Conservation (phyloP, 495 filamentous ascomycete genomes). For the Aspergillus kassunensis region DNA sequence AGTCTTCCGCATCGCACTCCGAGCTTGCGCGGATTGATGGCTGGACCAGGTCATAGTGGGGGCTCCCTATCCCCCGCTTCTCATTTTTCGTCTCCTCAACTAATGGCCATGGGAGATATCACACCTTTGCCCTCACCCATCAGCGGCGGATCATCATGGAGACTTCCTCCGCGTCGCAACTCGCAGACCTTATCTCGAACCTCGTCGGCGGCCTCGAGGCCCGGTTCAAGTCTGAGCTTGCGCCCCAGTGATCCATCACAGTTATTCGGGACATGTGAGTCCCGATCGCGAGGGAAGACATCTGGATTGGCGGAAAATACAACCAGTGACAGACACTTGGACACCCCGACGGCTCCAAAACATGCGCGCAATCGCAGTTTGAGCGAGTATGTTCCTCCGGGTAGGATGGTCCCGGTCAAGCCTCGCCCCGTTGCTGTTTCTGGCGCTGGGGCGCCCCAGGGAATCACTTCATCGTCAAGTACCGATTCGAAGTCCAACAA, state of each 20-base stretch:
- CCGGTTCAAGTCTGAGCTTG: slow-evolving; percentile 33
- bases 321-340: slow-evolving; percentile 33
- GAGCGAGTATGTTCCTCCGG: slow-evolving; percentile 80
- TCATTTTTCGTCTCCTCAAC: slow-evolving; percentile 61
- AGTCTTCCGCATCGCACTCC: slow-evolving; percentile 46
- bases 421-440: slow-evolving; percentile 69
- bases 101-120: slow-evolving; percentile 81
- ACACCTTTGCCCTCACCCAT: slow-evolving; percentile 92
- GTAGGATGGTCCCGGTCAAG: slow-evolving; percentile 56
- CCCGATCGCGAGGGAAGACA: slow-evolving; percentile 31
- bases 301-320: slow-evolving; percentile 35
- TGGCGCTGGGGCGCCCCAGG: slow-evolving; percentile 39
- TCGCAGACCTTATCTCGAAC: slow-evolving; percentile 42
- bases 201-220: slow-evolving; percentile 35
- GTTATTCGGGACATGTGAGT: slow-evolving; percentile 28
- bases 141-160: slow-evolving; percentile 67
- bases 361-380: slow-evolving; percentile 71
- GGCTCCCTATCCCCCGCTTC: slow-evolving; percentile 60
- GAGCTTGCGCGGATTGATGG: slow-evolving; percentile 46
- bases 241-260: slow-evolving; percentile 41
- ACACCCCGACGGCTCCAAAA: slow-evolving; percentile 37
- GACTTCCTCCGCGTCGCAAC: slow-evolving; percentile 36
- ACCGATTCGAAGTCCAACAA: slow-evolving; percentile 43
- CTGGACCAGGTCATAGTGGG: slow-evolving; percentile 36
- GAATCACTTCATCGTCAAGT: slow-evolving; percentile 39